Percentiles rank a stretch among this genome's conserved stretches.
These are phyloP conservation scores for Botrytis fragariae DNA, from an alignment of 2,329 filamentous ascomycete genomes.

Conservation along the genomic window DNA sequence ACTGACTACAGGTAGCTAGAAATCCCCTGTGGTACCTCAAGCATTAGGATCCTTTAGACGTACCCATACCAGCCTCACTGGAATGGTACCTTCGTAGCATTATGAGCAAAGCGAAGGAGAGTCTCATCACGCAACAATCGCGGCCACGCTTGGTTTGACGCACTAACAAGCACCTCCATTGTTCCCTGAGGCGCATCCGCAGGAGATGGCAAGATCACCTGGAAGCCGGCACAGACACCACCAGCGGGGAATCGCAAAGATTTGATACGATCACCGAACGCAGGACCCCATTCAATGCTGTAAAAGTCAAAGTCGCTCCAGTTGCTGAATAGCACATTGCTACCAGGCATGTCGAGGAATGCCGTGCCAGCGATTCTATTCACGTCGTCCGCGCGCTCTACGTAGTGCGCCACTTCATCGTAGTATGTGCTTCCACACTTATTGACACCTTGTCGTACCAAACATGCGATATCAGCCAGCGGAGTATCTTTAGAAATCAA, in stretches of 20 bases:
- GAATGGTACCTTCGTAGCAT: constrained; percentile 12
- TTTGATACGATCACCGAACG: constrained; percentile 3
- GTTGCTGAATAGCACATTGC: constrained; percentile 6
- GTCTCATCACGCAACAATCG: constrained; percentile 3
- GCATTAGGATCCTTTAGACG: neutral
- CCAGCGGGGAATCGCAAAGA: neutral
- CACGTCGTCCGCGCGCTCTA: constrained; percentile 7
- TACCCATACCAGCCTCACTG: constrained; percentile 1
- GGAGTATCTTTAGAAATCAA: neutral
- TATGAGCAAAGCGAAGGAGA: constrained; percentile 8
- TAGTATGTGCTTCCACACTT: constrained; percentile 5
- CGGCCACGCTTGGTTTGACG: constrained; percentile 10
- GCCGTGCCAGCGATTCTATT: constrained; percentile 6
- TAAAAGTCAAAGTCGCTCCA: constrained; percentile 11
- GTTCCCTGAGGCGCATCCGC: constrained; percentile 8
- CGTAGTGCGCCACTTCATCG: neutral
- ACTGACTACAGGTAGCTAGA: neutral
- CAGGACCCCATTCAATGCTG: constrained; percentile 13
- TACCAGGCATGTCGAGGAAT: constrained; percentile 10
- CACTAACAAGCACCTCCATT: constrained; percentile 6
- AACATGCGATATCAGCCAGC: constrained; percentile 4
- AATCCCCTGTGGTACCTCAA: neutral
- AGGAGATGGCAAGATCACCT: constrained; percentile 6
- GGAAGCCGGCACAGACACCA: constrained; percentile 10
- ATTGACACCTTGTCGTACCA: constrained; percentile 1